Evolutionary conservation across 768 basidiomycete genomes (phyloP).

Genomic region (Candolleomyces aberdarensis): DNA sequence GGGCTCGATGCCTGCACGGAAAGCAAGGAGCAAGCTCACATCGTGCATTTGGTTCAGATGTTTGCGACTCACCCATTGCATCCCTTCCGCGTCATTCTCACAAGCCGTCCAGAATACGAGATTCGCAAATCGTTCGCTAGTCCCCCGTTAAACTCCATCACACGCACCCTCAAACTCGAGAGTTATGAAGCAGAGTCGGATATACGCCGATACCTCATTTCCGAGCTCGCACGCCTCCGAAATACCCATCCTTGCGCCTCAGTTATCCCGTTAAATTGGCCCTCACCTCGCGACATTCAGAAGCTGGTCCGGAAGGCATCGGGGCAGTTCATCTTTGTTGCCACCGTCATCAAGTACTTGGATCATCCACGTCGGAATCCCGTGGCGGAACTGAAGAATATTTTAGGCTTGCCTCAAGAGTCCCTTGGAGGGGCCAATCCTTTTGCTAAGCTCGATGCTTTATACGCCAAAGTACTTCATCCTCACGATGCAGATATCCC

Average conservation of each 20-base stretch:
- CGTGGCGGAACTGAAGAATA: slow-evolving; percentile 1
- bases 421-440: background rate
- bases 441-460: background rate
- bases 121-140: background rate
- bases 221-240: background rate
- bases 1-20: slow-evolving; percentile 9
- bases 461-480: background rate
- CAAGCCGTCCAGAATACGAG: slow-evolving; percentile 6
- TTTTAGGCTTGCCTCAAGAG: background rate
- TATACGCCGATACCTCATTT: background rate
- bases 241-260: background rate
- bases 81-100: background rate
- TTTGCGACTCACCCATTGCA: background rate
- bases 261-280: background rate
- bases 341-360: slow-evolving; percentile 4
- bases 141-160: background rate
- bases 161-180: background rate
- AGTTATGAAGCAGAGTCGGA: background rate
- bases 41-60: background rate
- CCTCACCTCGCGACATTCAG: background rate
- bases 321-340: slow-evolving; percentile 3
- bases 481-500: background rate
- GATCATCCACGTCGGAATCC: slow-evolving; percentile 6
- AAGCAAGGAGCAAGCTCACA: background rate
- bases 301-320: background rate